Evolutionary conservation across 176 grass and related monocot genomes (phyloP).

Genomic region (Oropetium thomaeum): DNA sequence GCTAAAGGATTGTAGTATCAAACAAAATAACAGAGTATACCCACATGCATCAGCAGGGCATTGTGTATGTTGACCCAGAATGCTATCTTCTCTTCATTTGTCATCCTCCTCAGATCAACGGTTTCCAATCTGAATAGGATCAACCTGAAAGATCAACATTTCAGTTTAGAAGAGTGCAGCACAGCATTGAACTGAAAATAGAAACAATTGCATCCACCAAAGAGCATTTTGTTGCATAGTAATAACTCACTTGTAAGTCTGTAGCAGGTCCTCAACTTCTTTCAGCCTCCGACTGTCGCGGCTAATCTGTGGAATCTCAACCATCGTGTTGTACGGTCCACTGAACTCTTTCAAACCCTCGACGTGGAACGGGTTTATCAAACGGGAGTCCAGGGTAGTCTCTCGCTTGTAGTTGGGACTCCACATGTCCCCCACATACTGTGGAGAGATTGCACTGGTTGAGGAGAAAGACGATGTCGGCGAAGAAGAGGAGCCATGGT

Average conservation of each 20-base stretch:
- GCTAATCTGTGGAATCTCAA: slow-evolving; percentile 84
- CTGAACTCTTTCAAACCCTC: slow-evolving; percentile 97
- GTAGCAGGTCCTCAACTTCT: slow-evolving; percentile 72
- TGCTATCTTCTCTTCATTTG: slow-evolving; percentile 78
- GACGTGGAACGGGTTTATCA: slow-evolving; percentile 92
- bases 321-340: slow-evolving; percentile 92
- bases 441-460: slow-evolving; percentile 74
- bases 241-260: slow-evolving; percentile 83
- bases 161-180: neutral
- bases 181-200: neutral
- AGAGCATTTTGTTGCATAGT: neutral
- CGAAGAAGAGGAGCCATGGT: slow-evolving; percentile 58
- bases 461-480: slow-evolving; percentile 84
- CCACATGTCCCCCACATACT: slow-evolving; percentile 73
- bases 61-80: slow-evolving; percentile 99
- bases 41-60: slow-evolving; percentile 92
- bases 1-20: neutral
- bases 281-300: slow-evolving; percentile 58
- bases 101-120: slow-evolving; percentile 78
- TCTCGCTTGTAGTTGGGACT: slow-evolving; percentile 76
- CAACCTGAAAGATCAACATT: slow-evolving; percentile 49
- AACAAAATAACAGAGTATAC: slow-evolving; percentile 10
- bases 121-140: slow-evolving; percentile 65
- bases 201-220: neutral
- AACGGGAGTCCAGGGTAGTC: slow-evolving; percentile 66